phyloP scores from a whole-genome alignment of 1,139 yeast species.

The Scheffersomyces segobiensis region DNA sequence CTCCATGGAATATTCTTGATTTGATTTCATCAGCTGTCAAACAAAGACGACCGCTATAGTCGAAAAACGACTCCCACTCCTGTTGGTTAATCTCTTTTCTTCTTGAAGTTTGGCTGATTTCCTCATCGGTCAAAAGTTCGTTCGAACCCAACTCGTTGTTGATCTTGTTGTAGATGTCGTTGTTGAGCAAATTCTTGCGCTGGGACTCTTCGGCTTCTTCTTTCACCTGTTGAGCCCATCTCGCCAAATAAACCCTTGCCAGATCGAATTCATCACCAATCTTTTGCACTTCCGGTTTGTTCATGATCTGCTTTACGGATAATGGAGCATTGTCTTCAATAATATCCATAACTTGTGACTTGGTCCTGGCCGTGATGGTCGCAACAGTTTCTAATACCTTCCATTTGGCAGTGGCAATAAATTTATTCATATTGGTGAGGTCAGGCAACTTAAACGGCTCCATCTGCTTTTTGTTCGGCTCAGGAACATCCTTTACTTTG shows the following conservation, averaged over 20 bases:
- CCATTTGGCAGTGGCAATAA: slow-evolving; percentile 79
- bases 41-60: slow-evolving; percentile 68
- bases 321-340: slow-evolving; percentile 69
- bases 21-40: slow-evolving; percentile 77
- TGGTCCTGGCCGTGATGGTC: slow-evolving; percentile 69
- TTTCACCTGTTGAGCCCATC: slow-evolving; percentile 95
- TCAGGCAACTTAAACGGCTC: slow-evolving; percentile 30
- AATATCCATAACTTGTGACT: slow-evolving; percentile 56
- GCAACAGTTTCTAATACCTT: slow-evolving; percentile 82
- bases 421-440: slow-evolving; percentile 36
- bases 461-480: slow-evolving; percentile 8
- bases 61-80: slow-evolving; percentile 91
- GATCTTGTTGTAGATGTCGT: slow-evolving; percentile 58
- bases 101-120: slow-evolving; percentile 60
- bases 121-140: slow-evolving; percentile 58
- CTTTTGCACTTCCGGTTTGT: slow-evolving; percentile 75
- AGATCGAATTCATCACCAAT: slow-evolving; percentile 91
- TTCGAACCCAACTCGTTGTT: slow-evolving; percentile 70
- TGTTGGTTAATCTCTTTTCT: slow-evolving; percentile 61
- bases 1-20: slow-evolving; percentile 87
- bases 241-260: slow-evolving; percentile 87
- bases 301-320: slow-evolving; percentile 61
- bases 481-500: slow-evolving; percentile 23
- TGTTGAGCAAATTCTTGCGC: slow-evolving; percentile 57
- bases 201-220: slow-evolving; percentile 85